Base-by-base conservation (phyloP, 441 rosid genomes). In the Geranium incanum region DNA sequence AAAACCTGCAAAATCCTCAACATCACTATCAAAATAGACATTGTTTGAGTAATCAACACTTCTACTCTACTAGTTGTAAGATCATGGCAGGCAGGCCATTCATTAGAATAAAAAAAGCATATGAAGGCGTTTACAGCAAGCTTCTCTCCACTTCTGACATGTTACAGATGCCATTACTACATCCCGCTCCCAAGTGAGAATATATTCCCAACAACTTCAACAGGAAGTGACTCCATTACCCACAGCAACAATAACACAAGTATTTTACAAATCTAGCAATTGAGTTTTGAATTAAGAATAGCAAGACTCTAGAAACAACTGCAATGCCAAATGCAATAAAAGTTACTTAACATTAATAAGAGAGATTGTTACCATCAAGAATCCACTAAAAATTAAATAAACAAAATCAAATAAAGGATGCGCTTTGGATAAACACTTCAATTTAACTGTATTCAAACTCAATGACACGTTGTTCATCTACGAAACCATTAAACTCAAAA, bases 91-190 rank as follows among this genome's bases (percentile, higher is more conserved):
- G 45, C 75, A 0, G 86, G 78, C 84, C 87, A 88, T 72, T 91
- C 94, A 43, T 57, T 73, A 3, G 86, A 83, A 52, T 84, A 93
- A 91, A 2, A 89, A 82, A 69, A 87, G 88, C 0, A 89, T 72
- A 3, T 81, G 86, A 33, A 93, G 87, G 74, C 86, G 93, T 13
- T 68, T 82, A 0, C 78, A 78, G 62, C 68, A 88, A 67, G 96
- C 94, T 77, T 88, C 83, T 11, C 81, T 84, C 98, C 92, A 91
- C 45, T 87, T 91, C 57, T 75, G 33, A 78, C 93, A 91, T 0
- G 91, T 86, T 11, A 84, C 76, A 50, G 97, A 91, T 23, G 94
- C 91, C 65, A 85, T 75, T 19, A 91, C 87, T 41, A 84, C 87
- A 71, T 89, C 0, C 91, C 72, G 81, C 87, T 16, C 70, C 74